Evolutionary conservation across 2,329 filamentous ascomycete species (phyloP).

Genomic region (Cyclaneusma minus): DNA sequence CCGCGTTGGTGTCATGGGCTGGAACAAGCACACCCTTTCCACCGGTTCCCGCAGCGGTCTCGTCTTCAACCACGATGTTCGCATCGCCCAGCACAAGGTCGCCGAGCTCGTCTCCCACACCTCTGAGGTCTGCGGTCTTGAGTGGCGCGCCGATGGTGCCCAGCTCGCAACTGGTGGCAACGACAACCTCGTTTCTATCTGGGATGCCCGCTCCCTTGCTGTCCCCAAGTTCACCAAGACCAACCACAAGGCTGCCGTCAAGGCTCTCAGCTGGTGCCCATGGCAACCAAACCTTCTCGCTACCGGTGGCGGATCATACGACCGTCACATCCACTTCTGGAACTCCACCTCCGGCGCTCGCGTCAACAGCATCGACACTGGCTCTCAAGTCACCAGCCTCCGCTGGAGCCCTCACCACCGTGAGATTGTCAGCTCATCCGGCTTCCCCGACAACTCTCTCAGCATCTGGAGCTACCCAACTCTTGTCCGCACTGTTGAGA

Average conservation of each 20-base stretch:
- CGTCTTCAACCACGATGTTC: conserved; percentile 97
- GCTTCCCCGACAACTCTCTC: conserved; percentile 97
- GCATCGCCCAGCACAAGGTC: conserved; percentile 93
- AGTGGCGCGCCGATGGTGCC: conserved; percentile 92
- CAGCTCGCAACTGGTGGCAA: conserved; percentile 97
- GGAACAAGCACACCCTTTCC: conserved; percentile 96
- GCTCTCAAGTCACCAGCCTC: conserved; percentile 90
- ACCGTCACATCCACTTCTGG: conserved; percentile 99
- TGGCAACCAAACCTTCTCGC: conserved; percentile 97
- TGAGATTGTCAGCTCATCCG: conserved; percentile 93
- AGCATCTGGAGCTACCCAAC: conserved; percentile 99
- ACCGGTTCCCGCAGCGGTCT: conserved; percentile 89
- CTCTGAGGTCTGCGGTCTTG: conserved; percentile 92
- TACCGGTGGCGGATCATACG: conserved; percentile 89
- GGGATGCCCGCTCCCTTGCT: conserved; percentile 85
- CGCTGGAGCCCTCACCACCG: conserved; percentile 96
- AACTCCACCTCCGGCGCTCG: conserved; percentile 95
- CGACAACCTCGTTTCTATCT: conserved; percentile 97
- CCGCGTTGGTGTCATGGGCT: conserved; percentile 94
- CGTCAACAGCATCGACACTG: conserved; percentile 98
- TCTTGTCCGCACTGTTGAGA: conserved; percentile 92
- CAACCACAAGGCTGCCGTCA: conserved; percentile 97
- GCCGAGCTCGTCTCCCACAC: conserved; percentile 95
- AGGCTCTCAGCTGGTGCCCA: conserved; percentile 96
- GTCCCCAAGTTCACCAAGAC: conserved; percentile 99